Conservation (phyloP, 2,329 filamentous ascomycete genomes). For the Albifimbria verrucaria region DNA sequence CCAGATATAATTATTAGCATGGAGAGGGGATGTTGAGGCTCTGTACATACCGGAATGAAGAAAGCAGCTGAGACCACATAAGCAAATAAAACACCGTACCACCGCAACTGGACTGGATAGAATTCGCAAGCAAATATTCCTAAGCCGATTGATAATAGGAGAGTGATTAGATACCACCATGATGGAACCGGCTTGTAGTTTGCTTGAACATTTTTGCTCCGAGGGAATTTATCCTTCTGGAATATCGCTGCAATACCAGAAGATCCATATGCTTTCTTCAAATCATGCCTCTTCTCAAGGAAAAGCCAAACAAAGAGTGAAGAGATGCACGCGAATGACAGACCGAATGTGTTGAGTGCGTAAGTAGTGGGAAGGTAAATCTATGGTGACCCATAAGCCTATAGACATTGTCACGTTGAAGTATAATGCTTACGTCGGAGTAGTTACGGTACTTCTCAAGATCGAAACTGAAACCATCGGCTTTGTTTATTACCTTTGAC, state of each 20-base stretch:
- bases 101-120: slow-evolving; percentile 26
- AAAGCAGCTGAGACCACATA: slow-evolving; percentile 23
- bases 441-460: slow-evolving; percentile 46
- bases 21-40: not conserved
- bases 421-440: slow-evolving; percentile 36
- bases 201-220: slow-evolving; percentile 7
- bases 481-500: slow-evolving; percentile 41
- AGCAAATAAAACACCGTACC: slow-evolving; percentile 27
- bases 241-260: not conserved
- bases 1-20: not conserved
- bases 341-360: slow-evolving; percentile 46
- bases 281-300: slow-evolving; percentile 24
- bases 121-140: slow-evolving; percentile 26
- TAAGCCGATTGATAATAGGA: slow-evolving; percentile 17
- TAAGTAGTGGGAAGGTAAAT: slow-evolving; percentile 42
- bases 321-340: slow-evolving; percentile 49
- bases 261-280: slow-evolving; percentile 11
- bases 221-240: not conserved
- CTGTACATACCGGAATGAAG: slow-evolving; percentile 20
- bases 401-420: not conserved
- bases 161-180: slow-evolving; percentile 21
- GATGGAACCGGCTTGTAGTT: slow-evolving; percentile 15
- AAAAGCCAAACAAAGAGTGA: slow-evolving; percentile 28
- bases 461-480: slow-evolving; percentile 38
- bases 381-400: slow-evolving; percentile 6